Evolutionary conservation across 176 grass and related monocot species (phyloP).

Genomic region (Carex kokanica): DNA sequence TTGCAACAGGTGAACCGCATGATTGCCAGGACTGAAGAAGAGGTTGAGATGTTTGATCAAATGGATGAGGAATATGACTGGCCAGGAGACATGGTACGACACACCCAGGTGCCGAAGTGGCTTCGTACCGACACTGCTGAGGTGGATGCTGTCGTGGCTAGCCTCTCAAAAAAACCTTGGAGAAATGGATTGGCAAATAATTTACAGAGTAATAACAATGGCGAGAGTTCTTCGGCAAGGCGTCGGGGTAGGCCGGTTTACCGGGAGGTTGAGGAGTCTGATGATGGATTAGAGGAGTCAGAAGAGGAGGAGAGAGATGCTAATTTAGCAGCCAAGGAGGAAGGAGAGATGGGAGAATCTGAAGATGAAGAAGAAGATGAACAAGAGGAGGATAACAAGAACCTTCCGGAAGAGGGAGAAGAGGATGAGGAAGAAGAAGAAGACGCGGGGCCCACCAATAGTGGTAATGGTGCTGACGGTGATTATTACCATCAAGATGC

Average conservation of each 20-base stretch:
- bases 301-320: conserved; percentile 60
- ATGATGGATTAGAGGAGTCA: conserved; percentile 79
- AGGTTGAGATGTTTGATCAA: conserved; percentile 96
- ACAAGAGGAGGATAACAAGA: conserved; percentile 50
- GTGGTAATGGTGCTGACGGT: conserved; percentile 41
- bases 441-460: conserved; percentile 47
- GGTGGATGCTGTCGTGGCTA: conserved; percentile 55
- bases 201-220: conserved; percentile 48
- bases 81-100: conserved; percentile 84
- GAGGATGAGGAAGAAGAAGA: conserved; percentile 47
- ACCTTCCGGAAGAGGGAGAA: conserved; percentile 20
- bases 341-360: conserved; percentile 68
- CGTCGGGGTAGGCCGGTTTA: conserved; percentile 61
- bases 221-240: conserved; percentile 56
- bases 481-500: conserved; percentile 36
- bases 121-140: conserved; percentile 71
- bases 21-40: conserved; percentile 87
- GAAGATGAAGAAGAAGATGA: conserved; percentile 75
- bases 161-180: conserved; percentile 70
- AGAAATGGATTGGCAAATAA: conserved; percentile 50
- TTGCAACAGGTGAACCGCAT: conserved; percentile 97
- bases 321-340: conserved; percentile 45
- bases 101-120: conserved; percentile 89
- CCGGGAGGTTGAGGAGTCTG: conserved; percentile 79
- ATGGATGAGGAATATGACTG: conserved; percentile 99